Base-by-base conservation (phyloP, 2,329 filamentous ascomycete species). In the Eutypella sp. region DNA sequence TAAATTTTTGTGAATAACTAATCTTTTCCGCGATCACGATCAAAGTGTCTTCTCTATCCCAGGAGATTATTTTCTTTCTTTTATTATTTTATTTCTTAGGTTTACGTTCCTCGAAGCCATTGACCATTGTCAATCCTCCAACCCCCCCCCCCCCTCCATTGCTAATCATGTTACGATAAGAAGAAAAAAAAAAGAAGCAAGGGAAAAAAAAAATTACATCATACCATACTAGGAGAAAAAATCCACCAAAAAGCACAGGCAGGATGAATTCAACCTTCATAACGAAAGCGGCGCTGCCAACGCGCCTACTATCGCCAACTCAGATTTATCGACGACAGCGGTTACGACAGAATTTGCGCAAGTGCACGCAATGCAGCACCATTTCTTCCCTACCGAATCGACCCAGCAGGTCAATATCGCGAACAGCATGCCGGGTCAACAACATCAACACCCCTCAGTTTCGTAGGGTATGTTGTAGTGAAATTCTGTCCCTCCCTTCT, bases 231-330 rank as follows among this genome's bases (percentile, higher is more conserved):
- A 15, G 16, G 7, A n/a, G 9, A 40, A 52, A 39, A 20, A 47
- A n/a, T n/a, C n/a, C n/a, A n/a, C n/a, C n/a, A 42, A 33, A 34
- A 27, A 40, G 42, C 42, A 42, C 42, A 58, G n/a, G 50, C 58
- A 67, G 53, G 37, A 76, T 77, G 74, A 76, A 74, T 58, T 65
- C 73, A 34, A 71, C 62, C 57, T 57, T 74, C 52, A 55, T 76
- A 48, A 66, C 67, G 49, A 77, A 74, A 63, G 68, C 70, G 41
- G 67, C 67, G 51, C 64, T 67, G 54, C 73, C 74, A 29, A 65
- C 67, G 58, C 71, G 73, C 54, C 64, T 68, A 51, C 58, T 77
- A 48, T 69, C 71, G 46, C 70, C 71, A 47, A 63, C 64, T 51
- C 67, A 70, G 34, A 61, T 66, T 47, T 62, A 67, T 46, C 66